A percentile compares a stretch with the other conserved stretches of the same genome.
phyloP scores from a whole-genome alignment of 192 early-diverging fungal species.

The Funneliformis geosporum region DNA sequence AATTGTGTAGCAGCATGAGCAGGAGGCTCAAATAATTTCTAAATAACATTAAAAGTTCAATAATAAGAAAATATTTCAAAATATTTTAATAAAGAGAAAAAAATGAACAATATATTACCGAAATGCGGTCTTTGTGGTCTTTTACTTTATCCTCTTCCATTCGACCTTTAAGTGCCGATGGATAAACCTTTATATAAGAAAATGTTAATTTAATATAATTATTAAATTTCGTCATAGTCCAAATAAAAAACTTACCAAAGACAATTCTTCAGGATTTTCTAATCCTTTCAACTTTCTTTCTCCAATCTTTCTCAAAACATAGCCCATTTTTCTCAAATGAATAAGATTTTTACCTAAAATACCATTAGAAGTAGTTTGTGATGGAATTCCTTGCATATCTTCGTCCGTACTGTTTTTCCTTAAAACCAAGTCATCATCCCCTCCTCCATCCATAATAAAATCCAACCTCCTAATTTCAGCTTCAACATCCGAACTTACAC shows the following conservation, averaged over 20 bases:
- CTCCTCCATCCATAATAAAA: conserved; percentile 35
- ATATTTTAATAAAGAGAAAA: neutral
- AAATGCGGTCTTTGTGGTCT: neutral
- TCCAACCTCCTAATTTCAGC: conserved; percentile 40
- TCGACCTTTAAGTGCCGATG: conserved; percentile 48
- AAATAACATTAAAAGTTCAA: conserved; percentile 3
- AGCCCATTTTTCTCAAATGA: conserved; percentile 68
- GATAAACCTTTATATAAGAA: conserved; percentile 40
- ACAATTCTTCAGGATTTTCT: conserved; percentile 84
- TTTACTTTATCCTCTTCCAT: conserved; percentile 40
- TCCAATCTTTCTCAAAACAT: conserved; percentile 72
- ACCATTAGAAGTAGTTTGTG: conserved; percentile 15
- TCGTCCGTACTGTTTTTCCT: conserved; percentile 32
- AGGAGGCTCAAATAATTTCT: conserved; percentile 35
- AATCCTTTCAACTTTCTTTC: conserved; percentile 86
- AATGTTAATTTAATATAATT: conserved; percentile 27
- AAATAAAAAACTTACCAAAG: conserved; percentile 50
- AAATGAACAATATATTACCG: neutral
- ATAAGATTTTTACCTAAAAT: conserved; percentile 50
- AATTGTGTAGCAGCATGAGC: conserved; percentile 36
- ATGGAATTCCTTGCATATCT: conserved; percentile 33
- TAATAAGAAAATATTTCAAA: neutral
- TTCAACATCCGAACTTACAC: conserved; percentile 80
- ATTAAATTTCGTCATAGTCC: conserved; percentile 27
- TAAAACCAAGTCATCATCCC: conserved; percentile 32